These are phyloP conservation scores for Melastoma malabathricum DNA, from an alignment of 345 rosid genomes.

Conservation along the genomic window DNA sequence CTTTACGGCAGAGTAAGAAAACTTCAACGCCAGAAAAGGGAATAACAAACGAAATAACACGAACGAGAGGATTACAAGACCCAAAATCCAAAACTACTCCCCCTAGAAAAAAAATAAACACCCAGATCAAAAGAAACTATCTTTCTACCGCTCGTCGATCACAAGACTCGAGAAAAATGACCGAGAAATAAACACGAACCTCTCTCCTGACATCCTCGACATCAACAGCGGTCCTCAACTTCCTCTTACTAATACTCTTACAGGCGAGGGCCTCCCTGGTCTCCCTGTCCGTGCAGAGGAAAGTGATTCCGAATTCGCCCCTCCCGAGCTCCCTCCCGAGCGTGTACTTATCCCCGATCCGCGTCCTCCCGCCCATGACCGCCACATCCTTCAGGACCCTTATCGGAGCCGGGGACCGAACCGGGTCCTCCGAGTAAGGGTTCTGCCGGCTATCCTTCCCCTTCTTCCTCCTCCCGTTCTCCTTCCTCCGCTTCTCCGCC, in stretches of 20 bases:
- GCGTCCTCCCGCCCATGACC: constrained; percentile 45
- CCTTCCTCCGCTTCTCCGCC: constrained; percentile 9
- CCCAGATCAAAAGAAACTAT: not conserved
- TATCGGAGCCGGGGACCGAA: constrained; percentile 39
- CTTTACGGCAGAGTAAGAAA: no score
- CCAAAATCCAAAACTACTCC: not conserved
- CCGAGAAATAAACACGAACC: constrained; percentile 8
- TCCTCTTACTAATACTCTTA: constrained; percentile 81
- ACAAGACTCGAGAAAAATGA: not conserved
- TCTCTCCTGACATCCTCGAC: constrained; percentile 88
- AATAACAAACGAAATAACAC: no score
- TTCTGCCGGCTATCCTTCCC: constrained; percentile 34
- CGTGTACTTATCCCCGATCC: constrained; percentile 72
- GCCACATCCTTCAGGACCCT: constrained; percentile 65
- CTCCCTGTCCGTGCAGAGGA: constrained; percentile 79
- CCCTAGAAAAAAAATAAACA: not conserved
- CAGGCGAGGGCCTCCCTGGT: constrained; percentile 61
- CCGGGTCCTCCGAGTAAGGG: constrained; percentile 37
- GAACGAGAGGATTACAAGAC: not conserved
- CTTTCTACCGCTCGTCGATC: not conserved
- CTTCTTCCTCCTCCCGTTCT: constrained; percentile 24
- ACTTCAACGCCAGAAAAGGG: no score
- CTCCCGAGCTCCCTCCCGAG: constrained; percentile 84
- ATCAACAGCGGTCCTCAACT: constrained; percentile 78
- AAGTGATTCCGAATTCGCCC: constrained; percentile 91